Conservation (phyloP, 75 land plant species). For the Pinus albicaulis region DNA sequence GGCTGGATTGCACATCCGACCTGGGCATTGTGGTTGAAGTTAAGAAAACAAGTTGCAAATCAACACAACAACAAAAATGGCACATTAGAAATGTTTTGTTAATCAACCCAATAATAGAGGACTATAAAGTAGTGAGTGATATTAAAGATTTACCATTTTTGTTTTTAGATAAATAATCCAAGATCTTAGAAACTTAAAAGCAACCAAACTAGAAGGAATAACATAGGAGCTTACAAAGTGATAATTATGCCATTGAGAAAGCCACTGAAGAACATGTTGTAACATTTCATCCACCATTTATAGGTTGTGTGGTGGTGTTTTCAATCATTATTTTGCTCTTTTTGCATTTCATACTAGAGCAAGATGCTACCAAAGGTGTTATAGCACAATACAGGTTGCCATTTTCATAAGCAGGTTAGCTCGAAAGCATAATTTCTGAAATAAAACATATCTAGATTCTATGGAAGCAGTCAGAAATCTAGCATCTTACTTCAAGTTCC, state of each 20-base stretch:
- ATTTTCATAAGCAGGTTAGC: background rate
- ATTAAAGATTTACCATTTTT: background rate
- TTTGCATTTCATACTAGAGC: constrained; percentile 72
- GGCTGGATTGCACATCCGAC: constrained; percentile 10
- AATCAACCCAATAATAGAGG: constrained; percentile 20
- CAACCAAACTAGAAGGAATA: background rate
- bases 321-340: constrained; percentile 66
- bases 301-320: constrained; percentile 33
- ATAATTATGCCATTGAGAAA: constrained; percentile 44
- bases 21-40: constrained; percentile 67
- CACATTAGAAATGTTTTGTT: background rate
- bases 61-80: background rate
- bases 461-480: background rate
- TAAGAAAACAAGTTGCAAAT: constrained; percentile 38
- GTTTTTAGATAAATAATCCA: background rate
- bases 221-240: constrained; percentile 27
- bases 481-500: background rate
- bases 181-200: background rate
- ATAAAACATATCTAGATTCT: background rate
- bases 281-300: constrained; percentile 64
- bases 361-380: constrained; percentile 50
- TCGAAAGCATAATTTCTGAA: background rate
- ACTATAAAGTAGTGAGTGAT: background rate
- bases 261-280: constrained; percentile 63
- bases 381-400: constrained; percentile 68